phyloP scores from a whole-genome alignment of 192 early-diverging fungal species.

The Mortierella claussenii region DNA sequence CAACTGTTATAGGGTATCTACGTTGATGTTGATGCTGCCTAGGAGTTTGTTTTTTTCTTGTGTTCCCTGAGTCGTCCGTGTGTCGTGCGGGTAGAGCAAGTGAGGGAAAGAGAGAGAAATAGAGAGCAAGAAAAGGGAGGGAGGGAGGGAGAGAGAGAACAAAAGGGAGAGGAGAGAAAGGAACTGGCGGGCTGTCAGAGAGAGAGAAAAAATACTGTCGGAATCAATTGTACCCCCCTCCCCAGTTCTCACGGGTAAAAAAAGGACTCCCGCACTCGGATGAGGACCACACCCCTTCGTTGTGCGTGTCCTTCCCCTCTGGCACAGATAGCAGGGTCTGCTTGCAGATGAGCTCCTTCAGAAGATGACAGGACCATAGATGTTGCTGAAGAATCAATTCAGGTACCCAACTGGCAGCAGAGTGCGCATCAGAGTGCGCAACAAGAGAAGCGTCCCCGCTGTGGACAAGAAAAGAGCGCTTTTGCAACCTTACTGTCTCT shows the following conservation, averaged over 20 bases:
- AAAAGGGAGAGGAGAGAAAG: constrained; percentile 2
- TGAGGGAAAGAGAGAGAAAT: constrained; percentile 1
- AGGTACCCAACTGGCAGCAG: not conserved
- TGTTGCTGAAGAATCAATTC: not conserved
- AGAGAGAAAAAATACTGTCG: constrained; percentile 1
- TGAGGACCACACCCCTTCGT: too few relatives aligned
- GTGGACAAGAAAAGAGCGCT: too few relatives aligned
- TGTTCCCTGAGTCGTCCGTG: constrained; percentile 3
- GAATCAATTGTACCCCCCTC: not conserved
- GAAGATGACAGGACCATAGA: too few relatives aligned
- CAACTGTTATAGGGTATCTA: constrained; percentile 10
- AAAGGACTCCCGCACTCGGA: not conserved
- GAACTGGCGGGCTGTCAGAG: not conserved
- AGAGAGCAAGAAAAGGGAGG: not conserved
- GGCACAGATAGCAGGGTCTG: too few relatives aligned
- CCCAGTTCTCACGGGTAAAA: constrained; percentile 47
- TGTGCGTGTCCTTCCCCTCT: too few relatives aligned
- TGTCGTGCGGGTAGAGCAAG: not conserved
- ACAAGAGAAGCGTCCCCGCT: too few relatives aligned
- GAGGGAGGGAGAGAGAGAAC: constrained; percentile 3
- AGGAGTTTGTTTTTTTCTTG: too few relatives aligned
- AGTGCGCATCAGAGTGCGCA: too few relatives aligned
- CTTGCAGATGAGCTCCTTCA: not conserved
- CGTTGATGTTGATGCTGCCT: not conserved
- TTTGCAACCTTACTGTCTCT: not conserved